phyloP scores from a whole-genome alignment of 345 rosid genomes.

The Erodium maritimum region DNA sequence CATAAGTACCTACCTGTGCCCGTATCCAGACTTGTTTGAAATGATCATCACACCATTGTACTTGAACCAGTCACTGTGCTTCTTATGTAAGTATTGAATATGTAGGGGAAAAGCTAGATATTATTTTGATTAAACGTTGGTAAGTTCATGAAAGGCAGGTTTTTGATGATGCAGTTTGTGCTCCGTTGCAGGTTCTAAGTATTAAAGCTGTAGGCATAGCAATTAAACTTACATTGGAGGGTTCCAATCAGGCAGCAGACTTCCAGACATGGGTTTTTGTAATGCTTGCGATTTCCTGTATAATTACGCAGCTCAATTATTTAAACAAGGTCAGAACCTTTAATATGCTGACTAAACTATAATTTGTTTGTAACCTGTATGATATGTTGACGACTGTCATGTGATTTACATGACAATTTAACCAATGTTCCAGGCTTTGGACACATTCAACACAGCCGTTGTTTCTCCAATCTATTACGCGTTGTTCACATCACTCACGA shows the following conservation, averaged over 20 bases:
- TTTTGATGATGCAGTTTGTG: not conserved
- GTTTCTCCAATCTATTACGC: slow-evolving; percentile 84
- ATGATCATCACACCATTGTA: no score
- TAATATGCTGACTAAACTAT: no score
- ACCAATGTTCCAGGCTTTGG: slow-evolving; percentile 83
- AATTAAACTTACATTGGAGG: slow-evolving; percentile 23
- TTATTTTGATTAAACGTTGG: not conserved
- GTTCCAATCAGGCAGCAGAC: slow-evolving; percentile 18
- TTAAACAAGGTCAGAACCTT: slow-evolving; percentile 18
- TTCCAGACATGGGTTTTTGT: slow-evolving; percentile 21
- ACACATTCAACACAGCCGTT: no score
- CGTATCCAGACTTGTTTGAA: no score
- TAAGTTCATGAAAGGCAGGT: no score
- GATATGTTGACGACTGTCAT: no score
- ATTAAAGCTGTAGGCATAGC: slow-evolving; percentile 44
- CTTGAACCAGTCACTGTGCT: no score
- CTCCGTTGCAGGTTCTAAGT: slow-evolving; percentile 33
- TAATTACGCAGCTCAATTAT: slow-evolving; percentile 20
- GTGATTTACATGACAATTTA: no score
- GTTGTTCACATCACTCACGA: slow-evolving; percentile 62
- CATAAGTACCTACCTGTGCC: no score
- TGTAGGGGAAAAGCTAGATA: no score
- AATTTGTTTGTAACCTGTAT: no score
- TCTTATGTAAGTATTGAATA: no score
- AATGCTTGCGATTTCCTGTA: slow-evolving; percentile 10